Evolutionary conservation across 345 rosid species (phyloP), one percentile per base, ranked within the genome.

Genomic region (Noccaea bulbosa): DNA sequence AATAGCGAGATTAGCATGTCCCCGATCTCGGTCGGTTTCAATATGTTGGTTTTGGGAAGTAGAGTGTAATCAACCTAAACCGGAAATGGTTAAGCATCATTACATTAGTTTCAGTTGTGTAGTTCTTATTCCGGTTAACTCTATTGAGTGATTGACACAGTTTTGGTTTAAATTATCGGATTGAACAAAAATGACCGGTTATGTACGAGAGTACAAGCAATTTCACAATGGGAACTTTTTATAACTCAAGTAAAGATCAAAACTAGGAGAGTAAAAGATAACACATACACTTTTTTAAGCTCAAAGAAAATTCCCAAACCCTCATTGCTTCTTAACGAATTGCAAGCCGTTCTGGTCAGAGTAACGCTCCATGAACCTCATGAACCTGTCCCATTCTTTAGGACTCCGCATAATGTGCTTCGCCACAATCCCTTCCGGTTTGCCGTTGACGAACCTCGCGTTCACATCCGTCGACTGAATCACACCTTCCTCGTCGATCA

Each of bases 301-400:
- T 52, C 57, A 67, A 22, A 22, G 68, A 33, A 43, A 51, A 43
- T 12, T 39, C 41, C 0, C 34, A 59, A 27, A 27, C 3, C 10
- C 41, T 75, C 70, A 81, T 86, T 86, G 86, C 55, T 83, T 89
- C 73, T 94, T 91, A 77, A 94, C 69, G 70, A 91, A 94, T 55
- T 86, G 85, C 79, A 91, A 82, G 43, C 99, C 97, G 20, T 94
- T 91, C 53, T 79, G 91, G 70, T 86, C 82, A 0, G 97, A 88
- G 79, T 91, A 94, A 40, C 93, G 84, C 74, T 94, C 96, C 97
- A 94, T 89, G 82, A 94, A 94, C 78, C 96, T 85, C 99, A 89
- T 91, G 83, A 94, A 91, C 67, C 99, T 81, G 62, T 91, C 99
- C 96, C 99, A 89, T 12, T 91, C 99, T 20, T 83, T 80, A 0